Conservation (phyloP, 2,329 filamentous ascomycete genomes). For the Neoarthrinium moseri region DNA sequence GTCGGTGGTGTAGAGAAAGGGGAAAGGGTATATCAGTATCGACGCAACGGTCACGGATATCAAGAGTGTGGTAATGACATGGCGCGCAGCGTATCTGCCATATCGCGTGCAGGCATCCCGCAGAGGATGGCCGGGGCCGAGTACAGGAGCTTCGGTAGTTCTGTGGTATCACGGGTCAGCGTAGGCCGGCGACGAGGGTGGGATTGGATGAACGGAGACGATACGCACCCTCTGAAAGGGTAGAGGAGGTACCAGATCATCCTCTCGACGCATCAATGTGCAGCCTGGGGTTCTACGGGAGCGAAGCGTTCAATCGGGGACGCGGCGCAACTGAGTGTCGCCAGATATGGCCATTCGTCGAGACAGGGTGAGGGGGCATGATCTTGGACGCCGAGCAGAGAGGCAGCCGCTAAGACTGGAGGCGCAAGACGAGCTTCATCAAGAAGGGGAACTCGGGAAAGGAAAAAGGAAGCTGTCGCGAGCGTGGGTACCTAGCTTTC, state of each 20-base stretch:
- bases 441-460: neutral
- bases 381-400: constrained; percentile 2
- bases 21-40: constrained; percentile 70
- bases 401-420: constrained; percentile 1
- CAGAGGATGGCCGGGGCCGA: constrained; percentile 64
- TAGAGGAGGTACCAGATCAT: constrained; percentile 80
- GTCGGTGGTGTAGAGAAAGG: constrained; percentile 72
- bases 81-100: constrained; percentile 67
- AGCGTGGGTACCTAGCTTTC: no score
- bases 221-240: constrained; percentile 70
- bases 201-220: constrained; percentile 1
- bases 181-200: neutral
- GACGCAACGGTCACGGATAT: constrained; percentile 71
- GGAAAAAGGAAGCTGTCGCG: neutral
- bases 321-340: neutral
- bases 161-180: constrained; percentile 37
- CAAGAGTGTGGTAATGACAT: constrained; percentile 73
- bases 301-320: neutral
- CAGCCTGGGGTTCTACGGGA: neutral
- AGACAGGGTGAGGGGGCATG: constrained; percentile 7
- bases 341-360: constrained; percentile 9
- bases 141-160: constrained; percentile 70
- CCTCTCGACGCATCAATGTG: constrained; percentile 21
- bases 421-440: constrained; percentile 7
- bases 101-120: constrained; percentile 66